These are phyloP conservation scores for Agaricus sinodeliciosus DNA, from an alignment of 768 basidiomycete species.

Conservation along the genomic window DNA sequence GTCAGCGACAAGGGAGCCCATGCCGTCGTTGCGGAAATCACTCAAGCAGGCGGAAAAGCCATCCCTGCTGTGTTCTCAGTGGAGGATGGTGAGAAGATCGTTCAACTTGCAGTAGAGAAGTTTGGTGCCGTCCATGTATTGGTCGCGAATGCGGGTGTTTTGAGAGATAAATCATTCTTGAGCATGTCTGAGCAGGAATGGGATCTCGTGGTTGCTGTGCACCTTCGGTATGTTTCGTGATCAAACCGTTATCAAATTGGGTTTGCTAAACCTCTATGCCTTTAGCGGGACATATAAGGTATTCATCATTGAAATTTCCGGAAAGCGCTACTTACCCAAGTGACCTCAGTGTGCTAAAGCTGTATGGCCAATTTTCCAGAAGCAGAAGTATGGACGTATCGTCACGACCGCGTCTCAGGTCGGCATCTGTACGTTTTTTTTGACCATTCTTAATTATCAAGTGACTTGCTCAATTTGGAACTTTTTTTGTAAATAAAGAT, in stretches of 20 bases:
- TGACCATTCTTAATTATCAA: neutral
- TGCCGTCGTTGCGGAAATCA: slow-evolving; percentile 81
- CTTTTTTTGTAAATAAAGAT: slow-evolving; percentile 35
- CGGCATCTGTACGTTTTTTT: slow-evolving; percentile 71
- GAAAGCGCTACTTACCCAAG: neutral
- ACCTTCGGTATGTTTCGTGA: slow-evolving; percentile 48
- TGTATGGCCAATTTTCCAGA: slow-evolving; percentile 94
- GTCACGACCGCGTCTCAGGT: slow-evolving; percentile 91
- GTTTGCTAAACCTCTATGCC: slow-evolving; percentile 1
- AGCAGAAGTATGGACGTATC: slow-evolving; percentile 94
- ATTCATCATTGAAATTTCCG: neutral
- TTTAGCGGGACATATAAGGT: slow-evolving; percentile 83
- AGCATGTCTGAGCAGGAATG: slow-evolving; percentile 90
- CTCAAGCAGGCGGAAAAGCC: slow-evolving; percentile 85
- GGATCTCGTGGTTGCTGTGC: slow-evolving; percentile 87
- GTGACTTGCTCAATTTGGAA: neutral
- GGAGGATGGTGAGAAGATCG: slow-evolving; percentile 87
- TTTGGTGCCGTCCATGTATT: slow-evolving; percentile 88
- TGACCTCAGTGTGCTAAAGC: slow-evolving; percentile 77
- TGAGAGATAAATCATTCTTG: slow-evolving; percentile 89
- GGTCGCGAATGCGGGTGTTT: slow-evolving; percentile 88
- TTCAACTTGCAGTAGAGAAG: slow-evolving; percentile 77
- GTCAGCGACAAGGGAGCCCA: slow-evolving; percentile 82
- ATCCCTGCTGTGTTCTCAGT: slow-evolving; percentile 77
- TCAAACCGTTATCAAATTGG: neutral